Percentiles rank a stretch among this genome's conserved stretches.
phyloP scores from a whole-genome alignment of 345 rosid species.

The Diplotaxis tenuifolia region DNA sequence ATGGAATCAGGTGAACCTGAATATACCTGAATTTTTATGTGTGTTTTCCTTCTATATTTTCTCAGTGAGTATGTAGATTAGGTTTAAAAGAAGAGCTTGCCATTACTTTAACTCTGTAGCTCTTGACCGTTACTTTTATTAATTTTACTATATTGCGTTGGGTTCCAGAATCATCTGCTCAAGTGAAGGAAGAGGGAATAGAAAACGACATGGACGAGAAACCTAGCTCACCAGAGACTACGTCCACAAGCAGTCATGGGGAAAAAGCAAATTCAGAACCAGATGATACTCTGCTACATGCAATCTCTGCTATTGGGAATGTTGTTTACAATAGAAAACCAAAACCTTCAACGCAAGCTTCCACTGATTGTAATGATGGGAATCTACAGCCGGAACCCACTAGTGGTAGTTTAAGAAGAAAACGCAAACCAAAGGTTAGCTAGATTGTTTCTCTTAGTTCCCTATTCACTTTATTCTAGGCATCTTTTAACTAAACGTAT shows the following conservation, averaged over 20 bases:
- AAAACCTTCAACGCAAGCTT: slow-evolving; percentile 48
- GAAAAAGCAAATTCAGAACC: slow-evolving; percentile 45
- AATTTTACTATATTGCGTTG: slow-evolving; percentile 19
- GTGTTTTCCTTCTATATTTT: not conserved
- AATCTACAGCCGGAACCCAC: slow-evolving; percentile 42
- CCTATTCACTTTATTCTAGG: slow-evolving; percentile 12
- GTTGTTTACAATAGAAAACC: slow-evolving; percentile 43
- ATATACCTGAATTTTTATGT: slow-evolving; percentile 12
- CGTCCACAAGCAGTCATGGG: slow-evolving; percentile 43
- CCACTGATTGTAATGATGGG: slow-evolving; percentile 38
- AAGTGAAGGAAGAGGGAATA: slow-evolving; percentile 62
- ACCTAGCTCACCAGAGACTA: slow-evolving; percentile 52
- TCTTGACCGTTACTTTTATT: not conserved
- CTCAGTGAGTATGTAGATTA: slow-evolving; percentile 14
- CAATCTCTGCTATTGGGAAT: slow-evolving; percentile 43
- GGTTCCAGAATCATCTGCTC: slow-evolving; percentile 62
- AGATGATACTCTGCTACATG: slow-evolving; percentile 43
- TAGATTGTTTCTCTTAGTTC: slow-evolving; percentile 11
- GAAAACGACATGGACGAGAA: slow-evolving; percentile 49
- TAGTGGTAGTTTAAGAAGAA: slow-evolving; percentile 51
- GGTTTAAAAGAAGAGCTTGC: not conserved
- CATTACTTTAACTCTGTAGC: not conserved
- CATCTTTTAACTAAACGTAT: slow-evolving; percentile 11
- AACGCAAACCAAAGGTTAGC: slow-evolving; percentile 43
- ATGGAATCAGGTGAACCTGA: slow-evolving; percentile 63